Base-by-base conservation (phyloP, 495 filamentous ascomycete species). In the Polyplosphaeria fusca region DNA sequence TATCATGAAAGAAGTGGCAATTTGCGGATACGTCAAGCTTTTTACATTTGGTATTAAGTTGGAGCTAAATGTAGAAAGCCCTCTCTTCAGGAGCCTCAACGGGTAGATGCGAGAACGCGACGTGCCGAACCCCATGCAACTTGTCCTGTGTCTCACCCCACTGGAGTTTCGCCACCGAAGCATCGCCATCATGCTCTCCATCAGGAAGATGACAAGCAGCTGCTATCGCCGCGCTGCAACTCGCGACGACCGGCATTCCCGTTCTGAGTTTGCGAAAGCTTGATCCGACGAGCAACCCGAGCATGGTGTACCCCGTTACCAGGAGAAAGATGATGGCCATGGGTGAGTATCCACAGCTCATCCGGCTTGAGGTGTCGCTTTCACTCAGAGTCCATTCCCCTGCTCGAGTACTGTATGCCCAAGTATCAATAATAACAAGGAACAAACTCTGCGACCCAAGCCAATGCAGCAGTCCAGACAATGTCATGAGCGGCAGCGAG, bases 401-500 rank as follows among this genome's bases (percentile, higher is more conserved):
- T 35, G 30, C 14, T 14, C 7, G 14, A 14, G 7, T 35, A 35
- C 14, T 35, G 30, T 35, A 35, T 7, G 30, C 30, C 30, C 30
- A 35, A 14, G 7, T 14, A 7, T 35, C 30, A 35, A 35, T 35
- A 35, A 7, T 35, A 35, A 35, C 30, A 7, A 42, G 18, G 39
- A 42, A 42, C 5, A 42, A 42, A 18, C 9, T 5, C 39, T 42
- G 39, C 5, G 39, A 42, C 5, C 9, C 39, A 19, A 42, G 39
- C 39, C 39, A 42, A 5, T 42, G 39, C 19, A 42, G 19, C 5
- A 42, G 9, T 42, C 39, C 45, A 27, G 11, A 41, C 5, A 35
- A 18, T 11, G 26, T 25, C 28, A 60, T 60, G 3, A 60, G 32
- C 12, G 57, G 57, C 22, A 60, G 18, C 16, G 32, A 16, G 18